Percentiles rank a stretch among this genome's conserved stretches.
Evolutionary conservation across 768 basidiomycete species (phyloP).

Genomic region (Collybia nuda): DNA sequence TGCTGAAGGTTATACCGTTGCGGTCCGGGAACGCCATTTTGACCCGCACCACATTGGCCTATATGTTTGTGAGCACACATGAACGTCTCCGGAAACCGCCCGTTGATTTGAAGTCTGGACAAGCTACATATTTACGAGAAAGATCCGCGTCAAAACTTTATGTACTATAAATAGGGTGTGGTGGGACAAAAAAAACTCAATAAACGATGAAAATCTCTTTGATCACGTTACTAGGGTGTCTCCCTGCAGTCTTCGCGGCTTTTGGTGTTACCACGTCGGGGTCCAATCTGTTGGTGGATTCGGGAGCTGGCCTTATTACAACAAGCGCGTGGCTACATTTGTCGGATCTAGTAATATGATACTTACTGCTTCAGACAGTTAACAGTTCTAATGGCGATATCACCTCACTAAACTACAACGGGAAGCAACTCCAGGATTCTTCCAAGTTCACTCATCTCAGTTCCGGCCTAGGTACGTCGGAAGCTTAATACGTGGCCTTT

Average conservation of each 20-base stretch:
- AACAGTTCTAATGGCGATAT: constrained; percentile 44
- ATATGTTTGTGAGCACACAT: no score
- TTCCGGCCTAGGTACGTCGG: constrained; percentile 38
- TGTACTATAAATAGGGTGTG: no score
- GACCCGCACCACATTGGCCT: no score
- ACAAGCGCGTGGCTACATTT: constrained; percentile 28
- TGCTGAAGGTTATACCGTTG: no score
- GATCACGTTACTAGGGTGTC: constrained; percentile 6
- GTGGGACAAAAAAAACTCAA: no score
- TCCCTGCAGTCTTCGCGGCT: constrained; percentile 38
- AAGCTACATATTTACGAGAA: no score
- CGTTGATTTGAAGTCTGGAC: no score
- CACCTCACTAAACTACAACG: constrained; percentile 43
- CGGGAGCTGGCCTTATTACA: constrained; percentile 43
- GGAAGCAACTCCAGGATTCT: constrained; percentile 43
- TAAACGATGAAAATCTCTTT: no score
- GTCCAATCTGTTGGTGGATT: constrained; percentile 38
- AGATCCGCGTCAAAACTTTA: no score
- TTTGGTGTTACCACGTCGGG: constrained; percentile 48
- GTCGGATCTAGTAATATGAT: not conserved
- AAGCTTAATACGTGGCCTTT: not conserved
- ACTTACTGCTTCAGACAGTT: constrained; percentile 20
- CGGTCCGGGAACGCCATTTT: no score
- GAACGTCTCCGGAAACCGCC: no score
- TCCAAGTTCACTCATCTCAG: constrained; percentile 45